Base-by-base conservation (phyloP, 768 basidiomycete genomes). In the Artomyces pyxidatus region DNA sequence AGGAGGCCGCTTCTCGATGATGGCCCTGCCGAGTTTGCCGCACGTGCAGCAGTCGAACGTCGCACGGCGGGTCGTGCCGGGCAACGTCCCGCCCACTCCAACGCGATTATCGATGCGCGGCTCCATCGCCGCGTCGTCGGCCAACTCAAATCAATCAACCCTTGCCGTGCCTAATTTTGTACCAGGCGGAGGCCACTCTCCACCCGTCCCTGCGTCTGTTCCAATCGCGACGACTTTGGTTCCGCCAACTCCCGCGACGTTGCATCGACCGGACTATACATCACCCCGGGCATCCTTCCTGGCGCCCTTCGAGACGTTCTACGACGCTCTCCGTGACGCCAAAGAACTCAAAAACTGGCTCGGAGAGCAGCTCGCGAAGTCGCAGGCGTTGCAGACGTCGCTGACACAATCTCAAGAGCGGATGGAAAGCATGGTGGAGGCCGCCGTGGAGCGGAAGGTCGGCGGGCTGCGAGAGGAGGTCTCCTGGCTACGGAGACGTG, bases 241-340 rank as follows among this genome's bases (percentile, higher is more conserved):
- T 1, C 85, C 86, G 2, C 80, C 80, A 3, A 85, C 86, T 1
- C 83, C 85, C 3, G 76, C 76, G n/a, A 70, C 75, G 10, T 70
- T 86, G 17, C 80, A 81, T 14, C 77, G 76, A 35, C 76, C 80
- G 1, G 74, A 73, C 11, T 81, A 78, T 58, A 59, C 75, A 9
- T 75, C 76, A 21, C 83, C 84, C 59, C 88, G 84, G 61, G 70
- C 77, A 1, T 82, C 87, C 17, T 93, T 93, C 64, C 67, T 93
- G 42, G 80, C 83, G 0, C 88, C 87, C 3, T 93, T 92, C 56
- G 86, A 85, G 59, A 64, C 75, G 45, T 92, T 93, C 64, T 93
- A 90, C 61, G 88, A 92, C 51, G 83, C 88, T 3, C 76, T 93
- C 27, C 76, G 81, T 47, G 90, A 90, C 62, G 81, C 85, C 14